These are phyloP conservation scores for Tetraselmis chui DNA, from an alignment of 139 green algal species.

Conservation along the genomic window DNA sequence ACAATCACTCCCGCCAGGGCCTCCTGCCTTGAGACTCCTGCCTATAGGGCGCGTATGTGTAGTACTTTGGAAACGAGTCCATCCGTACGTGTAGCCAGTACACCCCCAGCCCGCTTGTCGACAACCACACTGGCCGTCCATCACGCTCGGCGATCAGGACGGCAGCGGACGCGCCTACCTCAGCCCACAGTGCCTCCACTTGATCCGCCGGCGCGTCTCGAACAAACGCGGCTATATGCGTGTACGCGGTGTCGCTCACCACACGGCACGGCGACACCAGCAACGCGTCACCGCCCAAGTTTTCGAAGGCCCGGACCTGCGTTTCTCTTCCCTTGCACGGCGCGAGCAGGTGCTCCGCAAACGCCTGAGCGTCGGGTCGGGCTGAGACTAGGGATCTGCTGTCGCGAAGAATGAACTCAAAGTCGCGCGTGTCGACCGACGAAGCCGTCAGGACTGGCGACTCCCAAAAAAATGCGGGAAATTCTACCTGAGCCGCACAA, in stretches of 20 bases:
- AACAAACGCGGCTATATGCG: not conserved
- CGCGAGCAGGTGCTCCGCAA: not conserved
- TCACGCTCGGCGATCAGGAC: not conserved
- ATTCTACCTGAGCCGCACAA: no score
- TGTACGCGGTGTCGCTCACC: not conserved
- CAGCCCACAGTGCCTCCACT: not conserved
- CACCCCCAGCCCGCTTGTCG: slow-evolving; percentile 6
- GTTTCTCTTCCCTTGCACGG: not conserved
- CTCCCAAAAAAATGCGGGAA: not conserved
- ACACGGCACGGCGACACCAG: not conserved
- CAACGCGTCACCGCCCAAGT: not conserved
- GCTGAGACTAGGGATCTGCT: not conserved
- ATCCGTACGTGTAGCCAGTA: slow-evolving; percentile 13
- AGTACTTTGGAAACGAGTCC: slow-evolving; percentile 11
- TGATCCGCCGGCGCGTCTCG: not conserved
- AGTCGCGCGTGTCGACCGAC: not conserved
- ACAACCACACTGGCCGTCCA: slow-evolving; percentile 3
- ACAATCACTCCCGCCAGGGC: no score
- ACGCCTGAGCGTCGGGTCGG: not conserved
- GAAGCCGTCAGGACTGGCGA: not conserved
- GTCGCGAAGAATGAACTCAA: not conserved
- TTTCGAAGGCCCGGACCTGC: not conserved
- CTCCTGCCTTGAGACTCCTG: not conserved
- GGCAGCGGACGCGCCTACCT: not conserved
- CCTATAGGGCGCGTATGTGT: not conserved